phyloP scores from a whole-genome alignment of 208 protist genomes.

The Trypanosoma rangeli region DNA sequence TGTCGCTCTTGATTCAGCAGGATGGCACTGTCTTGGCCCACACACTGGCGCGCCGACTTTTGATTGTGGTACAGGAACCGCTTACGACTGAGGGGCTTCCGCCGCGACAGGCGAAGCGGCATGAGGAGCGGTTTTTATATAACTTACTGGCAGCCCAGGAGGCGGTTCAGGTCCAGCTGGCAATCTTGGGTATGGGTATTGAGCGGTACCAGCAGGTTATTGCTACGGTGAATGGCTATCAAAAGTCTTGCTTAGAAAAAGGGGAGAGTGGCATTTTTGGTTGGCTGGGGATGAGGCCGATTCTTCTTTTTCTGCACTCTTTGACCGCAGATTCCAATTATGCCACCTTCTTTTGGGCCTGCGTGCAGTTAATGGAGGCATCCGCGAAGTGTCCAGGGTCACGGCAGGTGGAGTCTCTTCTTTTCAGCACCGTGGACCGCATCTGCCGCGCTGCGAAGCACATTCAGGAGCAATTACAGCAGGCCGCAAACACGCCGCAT shows the following conservation, averaged over 20 bases:
- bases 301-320: constrained; percentile 72
- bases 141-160: constrained; percentile 62
- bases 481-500: constrained; percentile 31
- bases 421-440: constrained; percentile 75
- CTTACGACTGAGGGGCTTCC: constrained; percentile 49
- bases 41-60: constrained; percentile 45
- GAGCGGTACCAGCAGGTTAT: constrained; percentile 68
- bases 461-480: constrained; percentile 48
- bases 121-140: constrained; percentile 65
- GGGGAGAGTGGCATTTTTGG: constrained; percentile 78
- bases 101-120: constrained; percentile 37
- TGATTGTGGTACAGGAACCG: constrained; percentile 77
- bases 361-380: constrained; percentile 84
- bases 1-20: constrained; percentile 45
- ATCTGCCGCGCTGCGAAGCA: constrained; percentile 56
- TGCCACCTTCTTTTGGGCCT: constrained; percentile 85
- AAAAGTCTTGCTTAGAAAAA: constrained; percentile 53
- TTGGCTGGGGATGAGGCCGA: constrained; percentile 71
- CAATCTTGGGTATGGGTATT: constrained; percentile 65
- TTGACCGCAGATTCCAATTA: constrained; percentile 87
- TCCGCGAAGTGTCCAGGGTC: constrained; percentile 66
- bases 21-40: constrained; percentile 30
- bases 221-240: constrained; percentile 64
- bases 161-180: constrained; percentile 78
- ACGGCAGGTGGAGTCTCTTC: constrained; percentile 59